phyloP scores from a whole-genome alignment of 2,329 filamentous ascomycete species.

The Trichoderma gracile region DNA sequence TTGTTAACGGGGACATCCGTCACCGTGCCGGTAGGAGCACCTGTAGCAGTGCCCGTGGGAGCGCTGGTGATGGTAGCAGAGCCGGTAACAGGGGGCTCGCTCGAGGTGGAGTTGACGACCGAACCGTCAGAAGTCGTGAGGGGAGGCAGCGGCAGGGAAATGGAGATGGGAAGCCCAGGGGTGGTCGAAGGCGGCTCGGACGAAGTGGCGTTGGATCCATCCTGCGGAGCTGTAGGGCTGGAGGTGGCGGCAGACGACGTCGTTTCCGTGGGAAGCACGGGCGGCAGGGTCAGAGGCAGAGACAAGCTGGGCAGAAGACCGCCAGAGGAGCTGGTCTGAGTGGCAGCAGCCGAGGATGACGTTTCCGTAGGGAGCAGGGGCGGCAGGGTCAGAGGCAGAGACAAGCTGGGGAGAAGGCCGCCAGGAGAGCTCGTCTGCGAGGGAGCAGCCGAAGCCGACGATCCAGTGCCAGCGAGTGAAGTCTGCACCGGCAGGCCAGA shows the following conservation, averaged over 20 bases:
- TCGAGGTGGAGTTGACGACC: constrained; percentile 19
- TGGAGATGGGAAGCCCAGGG: constrained; percentile 22
- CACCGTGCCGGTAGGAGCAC: constrained; percentile 4
- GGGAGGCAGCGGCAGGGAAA: not conserved
- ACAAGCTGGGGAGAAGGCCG: constrained; percentile 14
- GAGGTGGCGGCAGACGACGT: not conserved
- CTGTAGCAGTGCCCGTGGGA: not conserved
- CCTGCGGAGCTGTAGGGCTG: constrained; percentile 23
- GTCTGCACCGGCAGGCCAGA: constrained; percentile 21
- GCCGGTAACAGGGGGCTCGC: constrained; percentile 15
- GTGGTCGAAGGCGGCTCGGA: not conserved
- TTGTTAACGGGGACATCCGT: constrained; percentile 2
- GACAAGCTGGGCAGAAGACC: not conserved
- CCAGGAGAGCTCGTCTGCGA: constrained; percentile 28
- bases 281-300: constrained; percentile 19
- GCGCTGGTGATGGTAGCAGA: constrained; percentile 12
- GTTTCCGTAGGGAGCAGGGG: constrained; percentile 9
- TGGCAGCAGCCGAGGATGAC: not conserved
- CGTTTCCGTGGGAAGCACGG: constrained; percentile 5
- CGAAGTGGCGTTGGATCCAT: constrained; percentile 24
- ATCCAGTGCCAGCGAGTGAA: constrained; percentile 9
- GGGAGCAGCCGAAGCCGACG: not conserved
- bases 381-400: constrained; percentile 14
- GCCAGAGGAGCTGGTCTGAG: constrained; percentile 25
- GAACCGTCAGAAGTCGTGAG: constrained; percentile 3